Conservation (phyloP, 495 filamentous ascomycete genomes). For the Cercophora newfieldiana region DNA sequence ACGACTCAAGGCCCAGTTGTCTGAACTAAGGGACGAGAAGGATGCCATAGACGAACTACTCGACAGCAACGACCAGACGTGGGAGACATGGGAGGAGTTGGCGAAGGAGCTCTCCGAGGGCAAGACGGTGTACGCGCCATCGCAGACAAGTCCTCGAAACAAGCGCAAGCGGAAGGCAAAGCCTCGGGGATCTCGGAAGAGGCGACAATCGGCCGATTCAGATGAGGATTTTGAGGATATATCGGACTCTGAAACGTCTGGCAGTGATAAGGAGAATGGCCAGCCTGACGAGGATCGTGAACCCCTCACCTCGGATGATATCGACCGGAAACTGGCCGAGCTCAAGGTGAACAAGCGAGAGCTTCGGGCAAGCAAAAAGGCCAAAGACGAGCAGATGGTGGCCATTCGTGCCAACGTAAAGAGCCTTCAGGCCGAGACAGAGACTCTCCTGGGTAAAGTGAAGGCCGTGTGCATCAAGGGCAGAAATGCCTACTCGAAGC, state of each 20-base stretch:
- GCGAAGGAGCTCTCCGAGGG: slow-evolving; percentile 46
- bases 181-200: slow-evolving; percentile 26
- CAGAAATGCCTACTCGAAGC: slow-evolving; percentile 58
- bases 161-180: slow-evolving; percentile 33
- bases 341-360: slow-evolving; percentile 33
- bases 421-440: slow-evolving; percentile 28
- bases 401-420: slow-evolving; percentile 16
- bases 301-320: slow-evolving; percentile 23
- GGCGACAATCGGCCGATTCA: slow-evolving; percentile 19
- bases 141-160: slow-evolving; percentile 23
- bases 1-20: slow-evolving; percentile 45
- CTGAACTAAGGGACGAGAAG: slow-evolving; percentile 37
- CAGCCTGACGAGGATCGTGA: slow-evolving; percentile 13
- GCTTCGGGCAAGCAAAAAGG: slow-evolving; percentile 18
- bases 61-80: slow-evolving; percentile 38
- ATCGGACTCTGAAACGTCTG: slow-evolving; percentile 11
- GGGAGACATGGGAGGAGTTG: slow-evolving; percentile 50
- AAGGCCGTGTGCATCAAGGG: slow-evolving; percentile 56
- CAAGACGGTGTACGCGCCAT: slow-evolving; percentile 51
- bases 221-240: slow-evolving; percentile 19
- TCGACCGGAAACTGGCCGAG: slow-evolving; percentile 26
- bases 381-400: slow-evolving; percentile 16
- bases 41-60: slow-evolving; percentile 15
- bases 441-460: slow-evolving; percentile 27
- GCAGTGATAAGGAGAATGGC: slow-evolving; percentile 35